Conservation (phyloP, 805 yeast species). For the Metschnikowia colocasiae region DNA sequence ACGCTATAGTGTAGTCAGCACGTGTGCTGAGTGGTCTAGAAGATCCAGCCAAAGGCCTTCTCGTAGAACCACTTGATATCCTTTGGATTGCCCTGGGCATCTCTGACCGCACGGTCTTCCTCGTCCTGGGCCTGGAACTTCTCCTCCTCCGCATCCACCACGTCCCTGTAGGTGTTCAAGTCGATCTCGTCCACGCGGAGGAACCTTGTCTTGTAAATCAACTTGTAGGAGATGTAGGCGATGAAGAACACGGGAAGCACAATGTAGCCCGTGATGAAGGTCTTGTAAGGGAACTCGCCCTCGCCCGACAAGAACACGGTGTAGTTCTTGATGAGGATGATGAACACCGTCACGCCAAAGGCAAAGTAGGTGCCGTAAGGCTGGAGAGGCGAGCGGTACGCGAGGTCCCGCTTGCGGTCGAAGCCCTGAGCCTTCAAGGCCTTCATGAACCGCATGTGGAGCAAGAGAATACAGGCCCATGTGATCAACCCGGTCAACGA, state of each 20-base stretch:
- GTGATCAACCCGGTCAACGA: conserved; percentile 72
- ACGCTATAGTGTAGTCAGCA: no score
- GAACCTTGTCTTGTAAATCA: conserved; percentile 45
- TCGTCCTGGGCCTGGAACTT: conserved; percentile 32
- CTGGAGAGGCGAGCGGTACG: conserved; percentile 63
- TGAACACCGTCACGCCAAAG: conserved; percentile 47
- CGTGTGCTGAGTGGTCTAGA: no score
- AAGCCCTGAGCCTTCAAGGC: conserved; percentile 69
- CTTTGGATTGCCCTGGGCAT: conserved; percentile 42
- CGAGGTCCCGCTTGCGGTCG: conserved; percentile 47
- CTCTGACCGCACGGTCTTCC: conserved; percentile 33
- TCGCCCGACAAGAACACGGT: conserved; percentile 57
- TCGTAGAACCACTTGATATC: conserved; percentile 48
- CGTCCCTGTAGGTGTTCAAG: conserved; percentile 52
- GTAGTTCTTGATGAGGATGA: conserved; percentile 60
- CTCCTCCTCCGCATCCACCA: conserved; percentile 51
- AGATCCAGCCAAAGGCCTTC: conserved; percentile 46
- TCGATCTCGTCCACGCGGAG: conserved; percentile 58
- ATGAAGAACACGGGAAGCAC: conserved; percentile 64
- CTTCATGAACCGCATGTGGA: conserved; percentile 61
- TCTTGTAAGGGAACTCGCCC: conserved; percentile 44
- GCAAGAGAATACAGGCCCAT: conserved; percentile 67
- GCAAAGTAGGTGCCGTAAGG: conserved; percentile 67
- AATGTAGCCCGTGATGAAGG: conserved; percentile 75
- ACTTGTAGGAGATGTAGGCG: conserved; percentile 57